phyloP scores from a whole-genome alignment of 1,284 basidiomycete genomes.

The Porogramme epimiltina region DNA sequence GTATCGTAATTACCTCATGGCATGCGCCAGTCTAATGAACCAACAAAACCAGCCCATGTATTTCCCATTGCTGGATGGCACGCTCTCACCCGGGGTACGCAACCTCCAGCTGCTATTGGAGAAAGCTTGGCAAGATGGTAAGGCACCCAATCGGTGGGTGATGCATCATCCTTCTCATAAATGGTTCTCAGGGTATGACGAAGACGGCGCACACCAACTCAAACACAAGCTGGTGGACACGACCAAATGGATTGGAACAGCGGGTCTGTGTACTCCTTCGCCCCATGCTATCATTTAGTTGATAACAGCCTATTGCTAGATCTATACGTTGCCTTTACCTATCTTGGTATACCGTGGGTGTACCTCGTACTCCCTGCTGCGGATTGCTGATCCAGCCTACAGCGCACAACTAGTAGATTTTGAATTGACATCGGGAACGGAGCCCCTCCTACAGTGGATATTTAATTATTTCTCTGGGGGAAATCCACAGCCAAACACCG shows the following conservation, averaged over 20 bases:
- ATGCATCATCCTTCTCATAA: not conserved
- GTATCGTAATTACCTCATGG: conserved; percentile 89
- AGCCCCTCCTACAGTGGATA: conserved; percentile 58
- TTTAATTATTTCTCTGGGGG: conserved; percentile 61
- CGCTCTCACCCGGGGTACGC: conserved; percentile 65
- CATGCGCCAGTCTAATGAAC: conserved; percentile 70
- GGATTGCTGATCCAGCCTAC: conserved; percentile 3
- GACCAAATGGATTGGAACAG: conserved; percentile 79
- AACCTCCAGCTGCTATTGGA: conserved; percentile 81
- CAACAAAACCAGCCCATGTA: conserved; percentile 65
- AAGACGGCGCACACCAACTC: conserved; percentile 64
- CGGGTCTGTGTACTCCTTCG: conserved; percentile 51
- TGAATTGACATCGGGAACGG: conserved; percentile 45
- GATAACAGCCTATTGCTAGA: conserved; percentile 39
- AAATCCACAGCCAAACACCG: conserved; percentile 23
- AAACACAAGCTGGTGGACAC: conserved; percentile 60
- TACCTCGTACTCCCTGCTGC: not conserved
- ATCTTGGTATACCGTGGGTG: conserved; percentile 76
- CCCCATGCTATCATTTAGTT: not conserved
- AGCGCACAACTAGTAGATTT: conserved; percentile 72
- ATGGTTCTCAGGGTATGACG: conserved; percentile 64
- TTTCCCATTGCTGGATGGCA: conserved; percentile 54
- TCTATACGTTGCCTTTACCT: conserved; percentile 69
- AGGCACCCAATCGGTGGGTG: not conserved
- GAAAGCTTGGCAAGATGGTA: conserved; percentile 74